Conservation (phyloP, 2,329 filamentous ascomycete species). For the Polychaeton citri region DNA sequence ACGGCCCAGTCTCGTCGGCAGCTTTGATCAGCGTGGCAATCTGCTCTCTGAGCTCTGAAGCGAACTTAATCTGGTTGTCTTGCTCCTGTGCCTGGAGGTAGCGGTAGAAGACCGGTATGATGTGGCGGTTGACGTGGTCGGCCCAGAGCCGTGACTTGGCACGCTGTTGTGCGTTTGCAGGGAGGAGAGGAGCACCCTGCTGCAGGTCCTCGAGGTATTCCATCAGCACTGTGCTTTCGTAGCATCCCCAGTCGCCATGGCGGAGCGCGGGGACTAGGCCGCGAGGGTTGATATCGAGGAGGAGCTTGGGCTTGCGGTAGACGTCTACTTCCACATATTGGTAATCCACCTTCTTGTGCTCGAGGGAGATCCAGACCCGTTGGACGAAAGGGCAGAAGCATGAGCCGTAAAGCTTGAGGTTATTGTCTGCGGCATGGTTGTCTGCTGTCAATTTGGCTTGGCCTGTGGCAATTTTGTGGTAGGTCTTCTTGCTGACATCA, state of each 20-base stretch:
- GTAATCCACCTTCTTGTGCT: constrained; percentile 64
- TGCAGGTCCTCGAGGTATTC: constrained; percentile 77
- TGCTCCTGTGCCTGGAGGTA: constrained; percentile 53
- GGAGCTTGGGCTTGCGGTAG: constrained; percentile 55
- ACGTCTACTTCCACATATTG: constrained; percentile 81
- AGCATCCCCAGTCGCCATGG: constrained; percentile 69
- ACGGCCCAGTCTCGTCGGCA: constrained; percentile 49
- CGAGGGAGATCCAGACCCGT: constrained; percentile 77
- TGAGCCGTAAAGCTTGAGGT: constrained; percentile 66
- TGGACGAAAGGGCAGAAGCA: constrained; percentile 84
- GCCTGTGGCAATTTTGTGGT: constrained; percentile 60
- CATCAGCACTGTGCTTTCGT: constrained; percentile 69
- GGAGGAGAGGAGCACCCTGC: constrained; percentile 45
- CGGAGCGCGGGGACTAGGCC: constrained; percentile 64
- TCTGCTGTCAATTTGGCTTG: constrained; percentile 54
- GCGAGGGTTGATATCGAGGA: constrained; percentile 63
- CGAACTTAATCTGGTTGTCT: constrained; percentile 44
- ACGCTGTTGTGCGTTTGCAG: constrained; percentile 50
- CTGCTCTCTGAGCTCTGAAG: constrained; percentile 49
- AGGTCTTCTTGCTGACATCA: constrained; percentile 47
- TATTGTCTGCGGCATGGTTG: constrained; percentile 54
- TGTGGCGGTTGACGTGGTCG: constrained; percentile 65
- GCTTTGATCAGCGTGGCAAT: constrained; percentile 50
- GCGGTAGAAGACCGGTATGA: constrained; percentile 65
- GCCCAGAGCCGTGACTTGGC: constrained; percentile 70